Evolutionary conservation across 805 yeast species (phyloP).

Genomic region (Saccharomycopsis fibuligera): DNA sequence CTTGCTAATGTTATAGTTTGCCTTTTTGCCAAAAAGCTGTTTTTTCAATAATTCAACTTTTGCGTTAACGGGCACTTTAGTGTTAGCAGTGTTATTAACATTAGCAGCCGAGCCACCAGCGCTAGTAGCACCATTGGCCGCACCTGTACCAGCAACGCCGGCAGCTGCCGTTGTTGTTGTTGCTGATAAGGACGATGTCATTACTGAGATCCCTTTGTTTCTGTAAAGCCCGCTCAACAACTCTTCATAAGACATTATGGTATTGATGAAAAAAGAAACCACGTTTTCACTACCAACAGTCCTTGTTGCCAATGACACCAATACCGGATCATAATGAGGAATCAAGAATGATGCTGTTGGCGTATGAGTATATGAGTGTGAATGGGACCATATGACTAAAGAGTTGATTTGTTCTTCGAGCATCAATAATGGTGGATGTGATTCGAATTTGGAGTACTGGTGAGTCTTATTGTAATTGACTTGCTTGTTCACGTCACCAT

Average conservation of each 20-base stretch:
- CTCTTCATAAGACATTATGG: neutral
- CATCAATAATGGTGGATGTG: neutral
- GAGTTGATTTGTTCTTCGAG: slow-evolving; percentile 17
- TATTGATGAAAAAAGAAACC: neutral
- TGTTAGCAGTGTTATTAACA: neutral
- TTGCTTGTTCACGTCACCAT: slow-evolving; percentile 2
- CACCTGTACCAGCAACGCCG: neutral
- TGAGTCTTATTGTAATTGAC: neutral
- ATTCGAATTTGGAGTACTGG: neutral
- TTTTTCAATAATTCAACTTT: slow-evolving; percentile 1
- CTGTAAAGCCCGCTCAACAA: neutral
- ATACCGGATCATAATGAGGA: slow-evolving; percentile 13
- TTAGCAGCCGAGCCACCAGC: neutral
- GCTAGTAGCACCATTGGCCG: neutral
- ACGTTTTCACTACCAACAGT: slow-evolving; percentile 4
- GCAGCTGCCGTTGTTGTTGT: no score
- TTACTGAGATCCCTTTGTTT: neutral
- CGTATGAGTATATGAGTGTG: neutral
- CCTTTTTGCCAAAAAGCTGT: neutral
- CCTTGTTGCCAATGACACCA: slow-evolving; percentile 3
- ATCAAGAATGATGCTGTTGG: neutral
- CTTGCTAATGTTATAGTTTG: neutral
- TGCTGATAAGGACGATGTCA: no score
- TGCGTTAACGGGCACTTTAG: neutral
- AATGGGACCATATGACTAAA: slow-evolving; percentile 13